These are phyloP conservation scores for Eucalyptus rudis DNA, from an alignment of 345 rosid species.

Conservation along the genomic window DNA sequence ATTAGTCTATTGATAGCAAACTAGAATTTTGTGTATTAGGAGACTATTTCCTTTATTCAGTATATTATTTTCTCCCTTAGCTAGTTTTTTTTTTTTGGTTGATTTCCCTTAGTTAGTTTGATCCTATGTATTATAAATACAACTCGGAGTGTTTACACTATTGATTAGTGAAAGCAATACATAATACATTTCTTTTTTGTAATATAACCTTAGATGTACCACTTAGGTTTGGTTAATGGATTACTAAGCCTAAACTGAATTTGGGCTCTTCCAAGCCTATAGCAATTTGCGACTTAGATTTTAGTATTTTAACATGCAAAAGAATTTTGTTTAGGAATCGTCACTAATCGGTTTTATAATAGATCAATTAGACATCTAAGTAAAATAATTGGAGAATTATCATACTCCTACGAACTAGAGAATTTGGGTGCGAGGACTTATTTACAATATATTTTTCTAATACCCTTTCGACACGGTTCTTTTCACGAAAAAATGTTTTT, in stretches of 20 bases:
- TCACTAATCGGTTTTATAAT: too few species aligned
- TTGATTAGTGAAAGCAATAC: background rate
- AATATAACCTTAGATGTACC: rapidly evolving
- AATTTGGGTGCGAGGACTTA: too few species aligned
- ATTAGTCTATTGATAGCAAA: background rate
- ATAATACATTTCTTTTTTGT: background rate
- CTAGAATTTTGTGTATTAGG: background rate
- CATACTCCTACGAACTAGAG: rapidly evolving
- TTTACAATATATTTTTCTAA: too few species aligned
- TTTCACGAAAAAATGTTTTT: too few species aligned
- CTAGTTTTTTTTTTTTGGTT: rapidly evolving
- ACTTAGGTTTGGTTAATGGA: too few species aligned
- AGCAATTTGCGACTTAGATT: too few species aligned
- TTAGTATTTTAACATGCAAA: too few species aligned
- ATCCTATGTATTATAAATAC: background rate
- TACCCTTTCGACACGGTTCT: rapidly evolving
- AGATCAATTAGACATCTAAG: rapidly evolving
- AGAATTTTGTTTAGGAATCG: too few species aligned
- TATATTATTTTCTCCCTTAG: background rate
- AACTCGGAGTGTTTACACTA: rapidly evolving
- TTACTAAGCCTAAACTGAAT: too few species aligned
- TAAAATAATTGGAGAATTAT: too few species aligned
- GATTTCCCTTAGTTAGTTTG: background rate
- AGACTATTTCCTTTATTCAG: background rate
- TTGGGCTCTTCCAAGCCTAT: rapidly evolving